These are phyloP conservation scores for Bacidia gigantensis DNA, from an alignment of 495 filamentous ascomycete species.

Conservation along the genomic window DNA sequence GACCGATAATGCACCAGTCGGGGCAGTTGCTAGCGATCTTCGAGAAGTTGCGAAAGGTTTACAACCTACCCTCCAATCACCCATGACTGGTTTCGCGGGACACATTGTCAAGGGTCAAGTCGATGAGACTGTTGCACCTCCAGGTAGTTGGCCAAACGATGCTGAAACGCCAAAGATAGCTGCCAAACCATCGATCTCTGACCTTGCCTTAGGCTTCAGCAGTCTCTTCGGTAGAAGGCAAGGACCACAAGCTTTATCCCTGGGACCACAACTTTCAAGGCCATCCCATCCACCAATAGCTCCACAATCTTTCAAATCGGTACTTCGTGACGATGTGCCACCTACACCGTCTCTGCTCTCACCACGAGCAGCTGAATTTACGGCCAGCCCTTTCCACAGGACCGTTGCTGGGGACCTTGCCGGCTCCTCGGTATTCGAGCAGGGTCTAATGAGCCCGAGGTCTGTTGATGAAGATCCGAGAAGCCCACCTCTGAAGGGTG, in stretches of 20 bases:
- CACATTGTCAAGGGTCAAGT: background rate
- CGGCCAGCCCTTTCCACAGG: conserved; percentile 27
- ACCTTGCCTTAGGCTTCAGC: conserved; percentile 17
- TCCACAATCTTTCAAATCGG: conserved; percentile 16
- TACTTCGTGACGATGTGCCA: conserved; percentile 28
- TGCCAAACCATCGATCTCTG: conserved; percentile 3
- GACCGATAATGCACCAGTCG: conserved; percentile 5
- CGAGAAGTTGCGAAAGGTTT: conserved; percentile 11
- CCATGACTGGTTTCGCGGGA: background rate
- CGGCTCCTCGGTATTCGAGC: conserved; percentile 24
- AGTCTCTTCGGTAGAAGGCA: conserved; percentile 14
- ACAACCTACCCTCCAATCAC: background rate
- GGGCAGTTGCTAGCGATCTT: conserved; percentile 9
- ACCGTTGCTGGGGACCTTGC: conserved; percentile 26
- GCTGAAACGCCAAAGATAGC: background rate
- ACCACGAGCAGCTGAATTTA: conserved; percentile 35
- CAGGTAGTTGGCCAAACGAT: conserved; percentile 2
- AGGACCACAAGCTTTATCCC: conserved; percentile 9
- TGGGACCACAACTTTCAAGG: conserved; percentile 6
- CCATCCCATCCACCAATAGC: conserved; percentile 1
- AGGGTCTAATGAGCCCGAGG: conserved; percentile 17
- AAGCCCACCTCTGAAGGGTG: conserved; percentile 33
- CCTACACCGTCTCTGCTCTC: conserved; percentile 32
- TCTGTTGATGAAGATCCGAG: conserved; percentile 31
- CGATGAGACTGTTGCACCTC: background rate